A percentile compares a stretch with the other conserved stretches of the same genome.
Evolutionary conservation across 805 yeast species (phyloP).

Genomic region (Ogataea zsoltii): DNA sequence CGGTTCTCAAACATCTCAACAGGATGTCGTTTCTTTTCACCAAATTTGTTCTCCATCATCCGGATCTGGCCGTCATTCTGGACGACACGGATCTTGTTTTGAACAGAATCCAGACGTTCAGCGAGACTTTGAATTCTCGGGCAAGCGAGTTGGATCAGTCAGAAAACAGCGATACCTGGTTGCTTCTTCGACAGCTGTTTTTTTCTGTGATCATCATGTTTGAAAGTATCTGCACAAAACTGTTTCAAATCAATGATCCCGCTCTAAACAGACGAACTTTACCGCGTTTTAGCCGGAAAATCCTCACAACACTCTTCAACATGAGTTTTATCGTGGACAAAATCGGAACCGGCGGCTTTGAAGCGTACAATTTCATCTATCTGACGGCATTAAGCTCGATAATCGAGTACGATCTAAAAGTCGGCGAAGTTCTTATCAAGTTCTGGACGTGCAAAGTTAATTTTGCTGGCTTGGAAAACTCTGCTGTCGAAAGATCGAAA

Average conservation of each 20-base stretch:
- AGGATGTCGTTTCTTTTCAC: conserved; percentile 44
- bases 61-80: conserved; percentile 11
- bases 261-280: conserved; percentile 13
- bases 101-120: conserved; percentile 34
- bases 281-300: conserved; percentile 28
- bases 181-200: conserved; percentile 34
- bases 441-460: conserved; percentile 30
- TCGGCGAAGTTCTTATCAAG: conserved; percentile 32
- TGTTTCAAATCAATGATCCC: conserved; percentile 31
- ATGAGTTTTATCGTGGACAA: conserved; percentile 49
- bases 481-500: conserved; percentile 38
- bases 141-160: conserved; percentile 14
- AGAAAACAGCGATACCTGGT: conserved; percentile 23
- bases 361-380: conserved; percentile 61
- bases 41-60: conserved; percentile 19
- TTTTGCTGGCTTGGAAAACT: conserved; percentile 30
- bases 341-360: conserved; percentile 66
- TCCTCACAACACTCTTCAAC: conserved; percentile 44
- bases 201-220: conserved; percentile 51
- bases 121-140: conserved; percentile 23
- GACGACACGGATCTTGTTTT: conserved; percentile 25
- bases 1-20: conserved; percentile 50
- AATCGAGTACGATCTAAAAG: conserved; percentile 28
- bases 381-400: conserved; percentile 47
- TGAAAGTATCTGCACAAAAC: conserved; percentile 47